Base-by-base conservation (phyloP, 2,329 filamentous ascomycete species). In the Blastomyces gilchristii region DNA sequence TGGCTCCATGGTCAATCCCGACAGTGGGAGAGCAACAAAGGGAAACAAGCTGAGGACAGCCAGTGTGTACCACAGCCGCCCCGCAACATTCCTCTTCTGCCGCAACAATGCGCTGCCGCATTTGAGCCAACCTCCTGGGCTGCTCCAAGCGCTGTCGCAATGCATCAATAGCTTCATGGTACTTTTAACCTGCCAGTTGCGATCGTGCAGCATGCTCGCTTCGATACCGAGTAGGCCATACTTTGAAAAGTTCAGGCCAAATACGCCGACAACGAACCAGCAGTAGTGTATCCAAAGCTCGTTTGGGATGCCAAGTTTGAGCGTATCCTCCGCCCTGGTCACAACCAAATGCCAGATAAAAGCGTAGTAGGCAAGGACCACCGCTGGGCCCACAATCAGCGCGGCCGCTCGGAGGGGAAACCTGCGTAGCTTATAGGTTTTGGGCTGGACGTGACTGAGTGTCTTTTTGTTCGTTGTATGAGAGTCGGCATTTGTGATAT, bases 231-330 rank as follows among this genome's bases (percentile, higher is more conserved):
- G 45, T 11, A 67, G 62, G 11, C 50, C 64, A 50, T 67, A 63
- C 25, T 53, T 64, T n/a, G 65, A 64, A 8, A 59, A 16, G 14
- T 62, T 62, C 11, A 67, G 58, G 37, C 64, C 64, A 53, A 67
- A 67, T 6, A 67, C 65, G 54, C 65, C 64, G 22, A 65, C 56
- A n/a, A 67, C 37, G 58, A 65, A 67, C 65, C 65, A 67, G n/a
- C 64, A 64, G 50, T 67, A 67, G 31, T 53, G 58, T 9, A 65
- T n/a, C 62, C 62, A 64, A 22, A 58, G 34, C 22, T 58, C 37
- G 12, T 39, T 39, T 9, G 56, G 4, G n/a, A 43, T 22, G 39
- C 56, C 37, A 39, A 41, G 31, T 43, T 28, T 58, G n/a, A 58
- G 18, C n/a, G 22, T 14, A 7, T 45, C n/a, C 4, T 8, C 37